Percentiles rank a stretch among this genome's conserved stretches.
These are phyloP conservation scores for Kuraishia ogatae DNA, from an alignment of 805 yeast species.

Conservation along the genomic window DNA sequence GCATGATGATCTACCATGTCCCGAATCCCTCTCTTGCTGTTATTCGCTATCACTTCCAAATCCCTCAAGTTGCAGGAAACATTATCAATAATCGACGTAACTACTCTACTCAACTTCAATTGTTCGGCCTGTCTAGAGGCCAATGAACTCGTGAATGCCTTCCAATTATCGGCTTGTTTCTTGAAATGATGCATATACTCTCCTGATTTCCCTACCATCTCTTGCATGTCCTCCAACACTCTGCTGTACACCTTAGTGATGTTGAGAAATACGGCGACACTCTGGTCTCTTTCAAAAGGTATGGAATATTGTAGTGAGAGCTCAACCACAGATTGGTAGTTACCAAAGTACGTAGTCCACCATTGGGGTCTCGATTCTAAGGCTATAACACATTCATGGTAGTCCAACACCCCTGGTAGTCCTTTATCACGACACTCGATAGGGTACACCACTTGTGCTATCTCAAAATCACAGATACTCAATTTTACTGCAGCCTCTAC, in stretches of 20 bases:
- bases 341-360: slow-evolving; percentile 71
- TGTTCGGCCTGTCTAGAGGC: background rate
- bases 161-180: background rate
- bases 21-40: background rate
- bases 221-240: background rate
- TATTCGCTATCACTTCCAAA: background rate
- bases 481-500: slow-evolving; percentile 29
- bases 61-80: background rate
- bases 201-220: slow-evolving; percentile 11
- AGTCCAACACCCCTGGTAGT: slow-evolving; percentile 9
- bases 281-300: slow-evolving; percentile 44
- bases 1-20: background rate
- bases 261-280: slow-evolving; percentile 35
- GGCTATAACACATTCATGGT: slow-evolving; percentile 28
- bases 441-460: slow-evolving; percentile 30
- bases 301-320: slow-evolving; percentile 45
- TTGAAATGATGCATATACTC: slow-evolving; percentile 10
- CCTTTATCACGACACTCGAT: slow-evolving; percentile 13
- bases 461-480: slow-evolving; percentile 47
- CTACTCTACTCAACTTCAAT: background rate
- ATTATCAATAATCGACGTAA: background rate
- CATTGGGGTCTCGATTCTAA: slow-evolving; percentile 42
- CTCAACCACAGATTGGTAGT: slow-evolving; percentile 43
- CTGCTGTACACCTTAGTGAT: slow-evolving; percentile 27
- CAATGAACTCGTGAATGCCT: background rate